Evolutionary conservation across 768 basidiomycete species (phyloP), one percentile per base, ranked within the genome.

Genomic region (Mycena floridula): DNA sequence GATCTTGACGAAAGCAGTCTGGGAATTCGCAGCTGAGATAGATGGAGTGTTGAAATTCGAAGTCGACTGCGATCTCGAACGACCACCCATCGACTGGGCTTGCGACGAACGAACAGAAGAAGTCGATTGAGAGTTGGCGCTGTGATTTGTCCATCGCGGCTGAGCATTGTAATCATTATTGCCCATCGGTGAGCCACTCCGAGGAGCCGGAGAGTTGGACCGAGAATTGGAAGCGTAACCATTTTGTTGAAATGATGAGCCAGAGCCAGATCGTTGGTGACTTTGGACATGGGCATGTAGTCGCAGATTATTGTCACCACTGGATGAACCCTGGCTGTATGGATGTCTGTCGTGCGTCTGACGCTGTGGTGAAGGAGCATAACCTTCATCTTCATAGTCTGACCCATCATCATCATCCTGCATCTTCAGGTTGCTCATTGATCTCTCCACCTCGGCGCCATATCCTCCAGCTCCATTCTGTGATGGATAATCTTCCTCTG

Each of bases 1-100:
- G 68, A 99, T 96, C 69, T 98, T 99, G 53, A 98, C 77, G 65
- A 93, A 98, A 20, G 94, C 88, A 12, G 83, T 81, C 57, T 89
- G 84, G 5, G 82, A 80, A 50, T 87, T 88, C 37, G 75, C 76
- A 15, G 82, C 79, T 40, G 88, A 90, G 54, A 90, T 85, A 18
- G 82, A 72, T 9, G 87, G 86, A 24, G 69, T 77, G 55, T 80
- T 87, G 43, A 79, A 55, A 48, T 82, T 81, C 28, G 62, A 58
- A 7, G 63, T 53, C 24, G 58, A 60, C 3, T 13, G 13, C 7
- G 32, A 35, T 18, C 18, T 13, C 4, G 32, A 35, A 18, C 32
- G 32, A 15, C 15, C 3, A 4, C 32, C 15, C 18, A 13, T 18
- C 13, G 15, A 13, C 13, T 76, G 58, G 43, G 74, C 73, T 39